Evolutionary conservation across 2,329 filamentous ascomycete genomes (phyloP), one percentile per base, ranked within the genome.

Genomic region (Neofusicoccum ribis): DNA sequence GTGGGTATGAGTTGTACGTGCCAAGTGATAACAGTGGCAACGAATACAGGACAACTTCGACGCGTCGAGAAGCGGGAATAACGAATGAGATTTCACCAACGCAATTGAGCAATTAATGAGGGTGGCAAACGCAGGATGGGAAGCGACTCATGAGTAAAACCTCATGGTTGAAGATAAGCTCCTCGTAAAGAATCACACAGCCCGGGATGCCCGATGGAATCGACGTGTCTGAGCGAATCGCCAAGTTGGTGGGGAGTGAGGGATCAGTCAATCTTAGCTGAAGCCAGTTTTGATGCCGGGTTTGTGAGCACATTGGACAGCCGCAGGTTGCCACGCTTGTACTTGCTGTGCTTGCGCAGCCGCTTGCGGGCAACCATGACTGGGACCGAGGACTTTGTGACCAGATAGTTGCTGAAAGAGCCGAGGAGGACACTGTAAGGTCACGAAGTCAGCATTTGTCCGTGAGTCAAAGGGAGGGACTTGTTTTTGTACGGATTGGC

Each of bases 281-380:
- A 88, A 66, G 88, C 88, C 49, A 94, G 82, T 71, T 85, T 85
- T 59, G 88, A 85, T 61, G 83, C 85, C 11, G 91, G 89, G 66
- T 89, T 90, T 69, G 85, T 86, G 64, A 96, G 83, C 70, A 96
- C 94, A 78, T 96, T 97, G 68, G 92, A 89, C 69, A 95, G 86
- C 66, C 88, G 88, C 67, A 91, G 81, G 49, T 88, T 86, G 17
- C 87, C 85, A 67, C 87, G 86, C 78, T 90, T 91, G 76, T 90
- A 91, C 76, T 94, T 93, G 76, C 87, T 89, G 79, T 96, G 91
- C 78, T 97, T 97, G 56, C 91, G 85, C 49, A 97, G 83, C 65
- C 91, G 90, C 82, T 96, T 97, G 66, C 95, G 85, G 7, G 95
- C 95, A 41, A 98, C 95, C 95, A 99, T 99, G 67, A 99, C 95